Conservation (phyloP, 345 rosid species). For the Populus ilicifolia region DNA sequence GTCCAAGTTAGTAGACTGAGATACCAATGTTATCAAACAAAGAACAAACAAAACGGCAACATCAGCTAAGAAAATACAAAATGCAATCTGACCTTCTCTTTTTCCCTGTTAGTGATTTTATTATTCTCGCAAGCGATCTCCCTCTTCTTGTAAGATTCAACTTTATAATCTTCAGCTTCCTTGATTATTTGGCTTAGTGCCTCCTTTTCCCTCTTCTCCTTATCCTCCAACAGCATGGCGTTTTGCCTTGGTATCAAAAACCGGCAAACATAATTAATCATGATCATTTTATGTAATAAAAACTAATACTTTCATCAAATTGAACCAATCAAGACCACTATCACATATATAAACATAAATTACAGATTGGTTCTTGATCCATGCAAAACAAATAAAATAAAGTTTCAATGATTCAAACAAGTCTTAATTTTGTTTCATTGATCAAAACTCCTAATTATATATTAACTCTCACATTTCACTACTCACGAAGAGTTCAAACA, state of each 20-base stretch:
- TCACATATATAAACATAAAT: not conserved
- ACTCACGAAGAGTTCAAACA: not conserved
- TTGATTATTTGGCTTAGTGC: slow-evolving; percentile 49
- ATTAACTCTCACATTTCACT: not conserved
- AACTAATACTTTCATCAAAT: not conserved
- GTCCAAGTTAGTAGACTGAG: not conserved
- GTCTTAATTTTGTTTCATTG: not conserved
- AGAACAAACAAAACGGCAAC: not conserved
- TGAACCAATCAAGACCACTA: not conserved
- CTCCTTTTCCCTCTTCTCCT: slow-evolving; percentile 74
- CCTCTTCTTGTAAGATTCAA: slow-evolving; percentile 58
- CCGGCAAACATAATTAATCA: slow-evolving; percentile 7
- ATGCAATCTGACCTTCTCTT: slow-evolving; percentile 58
- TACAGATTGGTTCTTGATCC: not conserved
- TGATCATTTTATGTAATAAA: not conserved
- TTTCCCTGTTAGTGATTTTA: slow-evolving; percentile 62
- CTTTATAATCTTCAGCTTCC: slow-evolving; percentile 61
- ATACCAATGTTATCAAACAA: not conserved
- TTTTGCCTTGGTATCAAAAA: slow-evolving; percentile 41
- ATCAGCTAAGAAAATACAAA: not conserved
- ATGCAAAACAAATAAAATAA: not conserved
- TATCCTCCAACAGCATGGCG: slow-evolving; percentile 63
- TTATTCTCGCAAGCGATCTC: slow-evolving; percentile 51
- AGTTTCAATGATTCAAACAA: slow-evolving; percentile 2
- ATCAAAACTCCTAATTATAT: not conserved